Evolutionary conservation across 2,329 filamentous ascomycete species (phyloP), one percentile per base, ranked within the genome.

Genomic region (Pseudocercospora macadamiae): DNA sequence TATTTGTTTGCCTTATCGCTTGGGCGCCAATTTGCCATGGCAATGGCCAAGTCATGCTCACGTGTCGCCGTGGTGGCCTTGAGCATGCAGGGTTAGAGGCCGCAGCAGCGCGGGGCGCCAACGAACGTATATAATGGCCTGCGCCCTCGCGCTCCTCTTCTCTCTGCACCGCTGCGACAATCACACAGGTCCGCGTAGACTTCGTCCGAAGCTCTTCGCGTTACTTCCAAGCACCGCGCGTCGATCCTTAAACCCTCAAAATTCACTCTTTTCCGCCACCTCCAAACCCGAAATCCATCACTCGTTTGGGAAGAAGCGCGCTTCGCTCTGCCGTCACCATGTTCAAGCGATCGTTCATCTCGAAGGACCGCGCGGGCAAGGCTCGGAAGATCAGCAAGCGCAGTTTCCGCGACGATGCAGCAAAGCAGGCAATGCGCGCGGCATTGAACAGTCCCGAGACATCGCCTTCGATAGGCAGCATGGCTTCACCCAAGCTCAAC

Each of bases 331-430:
- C 49, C 51, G 51, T 44, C 53, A 82, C 75, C 77, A 96, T 96
- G 91, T 96, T 96, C 83, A 96, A 92, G 81, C 91, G 91, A 76
- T 93, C 92, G 73, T 93, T 95, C 81, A 83, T 87, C 80, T 83
- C 87, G 76, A 89, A 88, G 77, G 89, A 93, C 77, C 90, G 92
- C 73, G 89, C 93, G 77, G 89, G 91, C 81, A 97, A 96, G 86
- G 47, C 47, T 16, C 83, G 86, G 76, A 93, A 91, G 83, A 83
- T 89, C 76, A 73, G 77, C 71, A 91, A 88, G 82, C 95, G 89
- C 83, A 84, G 82, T 68, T 84, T 85, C 75, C 86, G 89, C 82
- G 90, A 93, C 80, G 83, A 87, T 72, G 83, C n/a, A n/a, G n/a
- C 87, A 77, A 95, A 93, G 84, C 82, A 88, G 83, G 95, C 90